Percentiles rank a stretch among this genome's conserved stretches.
Conservation (phyloP, 2,329 filamentous ascomycete species). For the Didymosphaeria variabile region DNA sequence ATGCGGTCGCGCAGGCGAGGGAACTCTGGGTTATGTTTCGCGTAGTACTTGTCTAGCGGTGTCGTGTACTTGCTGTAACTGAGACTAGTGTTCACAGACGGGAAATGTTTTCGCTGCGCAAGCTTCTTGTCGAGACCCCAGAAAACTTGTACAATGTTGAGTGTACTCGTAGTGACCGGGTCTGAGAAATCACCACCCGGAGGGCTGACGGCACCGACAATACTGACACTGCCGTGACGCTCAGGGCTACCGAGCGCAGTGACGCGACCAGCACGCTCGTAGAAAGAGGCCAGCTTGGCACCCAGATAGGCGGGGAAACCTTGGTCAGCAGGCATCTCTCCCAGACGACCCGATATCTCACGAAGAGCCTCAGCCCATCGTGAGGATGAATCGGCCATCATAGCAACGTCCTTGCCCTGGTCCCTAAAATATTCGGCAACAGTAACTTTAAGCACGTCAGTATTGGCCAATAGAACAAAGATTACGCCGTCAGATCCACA, state of each 20-base stretch:
- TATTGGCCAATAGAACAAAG: neutral
- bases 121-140: constrained; percentile 99
- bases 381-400: constrained; percentile 99
- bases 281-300: constrained; percentile 98
- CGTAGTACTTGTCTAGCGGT: constrained; percentile 90
- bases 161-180: constrained; percentile 90
- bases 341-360: constrained; percentile 97
- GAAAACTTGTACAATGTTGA: constrained; percentile 98
- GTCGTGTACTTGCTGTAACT: constrained; percentile 98
- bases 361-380: constrained; percentile 98
- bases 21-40: constrained; percentile 93
- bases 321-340: constrained; percentile 99
- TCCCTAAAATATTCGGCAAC: constrained; percentile 97
- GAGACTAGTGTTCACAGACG: constrained; percentile 92
- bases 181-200: constrained; percentile 99
- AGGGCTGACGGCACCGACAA: constrained; percentile 95
- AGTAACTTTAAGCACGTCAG: constrained; percentile 61
- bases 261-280: constrained; percentile 94
- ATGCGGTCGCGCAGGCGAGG: constrained; percentile 91
- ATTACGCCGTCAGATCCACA: too few relatives aligned
- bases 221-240: constrained; percentile 91
- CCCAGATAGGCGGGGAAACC: constrained; percentile 98
- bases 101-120: constrained; percentile 98
- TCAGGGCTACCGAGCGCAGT: constrained; percentile 87
- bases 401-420: constrained; percentile 95